These are phyloP conservation scores for Aspergillus coremiiformis DNA, from an alignment of 495 filamentous ascomycete species.

Conservation along the genomic window DNA sequence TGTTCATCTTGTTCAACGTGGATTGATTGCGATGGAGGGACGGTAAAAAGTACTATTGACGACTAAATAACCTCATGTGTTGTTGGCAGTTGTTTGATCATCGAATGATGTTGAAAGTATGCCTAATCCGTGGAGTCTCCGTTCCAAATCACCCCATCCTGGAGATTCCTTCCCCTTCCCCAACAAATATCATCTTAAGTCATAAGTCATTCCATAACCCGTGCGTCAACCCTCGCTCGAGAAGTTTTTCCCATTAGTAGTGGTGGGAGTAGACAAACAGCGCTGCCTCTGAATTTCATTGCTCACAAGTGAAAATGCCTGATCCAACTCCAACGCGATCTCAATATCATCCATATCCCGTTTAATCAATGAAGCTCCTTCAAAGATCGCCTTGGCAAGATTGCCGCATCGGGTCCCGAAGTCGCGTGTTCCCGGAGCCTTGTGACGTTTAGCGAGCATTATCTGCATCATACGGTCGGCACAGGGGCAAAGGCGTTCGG, in stretches of 20 bases:
- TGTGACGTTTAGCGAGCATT: constrained; percentile 17
- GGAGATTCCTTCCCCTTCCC: too few relatives aligned
- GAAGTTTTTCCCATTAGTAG: not conserved
- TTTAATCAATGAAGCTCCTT: constrained; percentile 19
- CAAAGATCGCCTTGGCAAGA: constrained; percentile 24
- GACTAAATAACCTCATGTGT: too few relatives aligned
- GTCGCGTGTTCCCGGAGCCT: constrained; percentile 5
- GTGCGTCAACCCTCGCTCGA: not conserved
- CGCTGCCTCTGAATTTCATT: constrained; percentile 28
- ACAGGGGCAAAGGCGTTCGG: constrained; percentile 29
- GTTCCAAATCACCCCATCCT: not conserved
- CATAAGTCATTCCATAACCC: not conserved
- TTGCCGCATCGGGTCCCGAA: constrained; percentile 21
- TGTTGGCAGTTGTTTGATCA: too few relatives aligned
- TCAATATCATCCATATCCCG: constrained; percentile 10
- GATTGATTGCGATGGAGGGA: too few relatives aligned
- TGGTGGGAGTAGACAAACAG: not conserved
- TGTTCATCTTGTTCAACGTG: too few relatives aligned
- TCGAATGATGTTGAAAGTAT: not conserved
- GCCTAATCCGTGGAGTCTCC: not conserved
- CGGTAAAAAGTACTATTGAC: too few relatives aligned
- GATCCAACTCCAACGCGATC: constrained; percentile 17
- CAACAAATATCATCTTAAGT: not conserved
- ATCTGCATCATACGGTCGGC: constrained; percentile 30
- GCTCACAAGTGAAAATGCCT: constrained; percentile 16